Evolutionary conservation across 345 rosid genomes (phyloP).

Genomic region (Rhodamnia argentea): DNA sequence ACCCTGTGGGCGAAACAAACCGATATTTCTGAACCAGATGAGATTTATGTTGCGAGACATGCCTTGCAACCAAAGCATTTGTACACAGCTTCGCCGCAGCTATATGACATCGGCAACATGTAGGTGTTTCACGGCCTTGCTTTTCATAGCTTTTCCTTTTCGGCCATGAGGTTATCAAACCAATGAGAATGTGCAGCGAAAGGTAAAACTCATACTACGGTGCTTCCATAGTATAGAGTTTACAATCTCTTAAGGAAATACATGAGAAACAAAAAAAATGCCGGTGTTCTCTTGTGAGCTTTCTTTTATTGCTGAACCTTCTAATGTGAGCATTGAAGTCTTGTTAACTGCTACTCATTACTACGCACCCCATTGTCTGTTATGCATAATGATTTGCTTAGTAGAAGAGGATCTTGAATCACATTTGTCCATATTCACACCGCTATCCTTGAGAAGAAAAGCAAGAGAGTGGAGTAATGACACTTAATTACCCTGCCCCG

Average conservation of each 20-base stretch:
- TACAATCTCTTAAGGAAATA: too few relatives aligned
- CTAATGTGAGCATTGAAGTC: background rate
- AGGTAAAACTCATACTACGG: too few relatives aligned
- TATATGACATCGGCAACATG: too few relatives aligned
- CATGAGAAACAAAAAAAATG: too few relatives aligned
- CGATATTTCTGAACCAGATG: background rate
- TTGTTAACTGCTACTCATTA: background rate
- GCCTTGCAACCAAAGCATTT: background rate
- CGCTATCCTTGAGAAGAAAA: background rate
- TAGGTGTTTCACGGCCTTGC: too few relatives aligned
- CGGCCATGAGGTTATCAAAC: background rate
- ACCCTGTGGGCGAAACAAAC: slow-evolving; percentile 45
- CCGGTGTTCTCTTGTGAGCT: background rate
- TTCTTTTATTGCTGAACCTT: background rate
- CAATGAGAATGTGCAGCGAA: too few relatives aligned
- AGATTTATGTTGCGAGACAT: background rate
- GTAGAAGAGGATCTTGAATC: background rate
- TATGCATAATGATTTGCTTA: background rate
- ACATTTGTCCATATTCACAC: background rate
- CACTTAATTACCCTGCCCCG: background rate
- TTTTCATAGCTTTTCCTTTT: background rate
- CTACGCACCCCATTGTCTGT: background rate
- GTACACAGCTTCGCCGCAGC: too few relatives aligned
- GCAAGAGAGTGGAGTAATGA: background rate
- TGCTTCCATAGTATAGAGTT: too few relatives aligned